Conservation (phyloP, 495 filamentous ascomycete species). For the Podospora bellae-mahoneyi region DNA sequence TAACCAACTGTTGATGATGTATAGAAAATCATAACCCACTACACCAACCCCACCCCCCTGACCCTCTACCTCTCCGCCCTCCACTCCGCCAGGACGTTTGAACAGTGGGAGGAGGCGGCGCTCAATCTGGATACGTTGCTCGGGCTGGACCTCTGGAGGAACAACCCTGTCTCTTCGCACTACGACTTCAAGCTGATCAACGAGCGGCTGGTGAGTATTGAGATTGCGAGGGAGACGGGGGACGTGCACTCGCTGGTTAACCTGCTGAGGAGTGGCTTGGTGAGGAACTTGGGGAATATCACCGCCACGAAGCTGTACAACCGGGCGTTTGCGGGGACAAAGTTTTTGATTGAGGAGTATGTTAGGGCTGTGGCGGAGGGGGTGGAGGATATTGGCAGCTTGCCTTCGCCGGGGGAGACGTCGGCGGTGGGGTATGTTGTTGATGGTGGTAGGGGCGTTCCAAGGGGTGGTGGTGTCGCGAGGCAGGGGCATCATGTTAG, state of each 20-base stretch:
- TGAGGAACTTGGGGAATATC: constrained; percentile 90
- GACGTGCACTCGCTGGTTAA: constrained; percentile 74
- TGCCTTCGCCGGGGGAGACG: constrained; percentile 53
- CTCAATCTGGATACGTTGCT: constrained; percentile 73
- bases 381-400: constrained; percentile 69
- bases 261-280: constrained; percentile 77
- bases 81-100: constrained; percentile 62
- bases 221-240: constrained; percentile 68
- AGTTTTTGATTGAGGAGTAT: constrained; percentile 87
- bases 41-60: constrained; percentile 49
- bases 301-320: constrained; percentile 80
- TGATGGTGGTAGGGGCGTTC: background rate
- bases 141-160: constrained; percentile 79
- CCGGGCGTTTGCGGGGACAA: constrained; percentile 82
- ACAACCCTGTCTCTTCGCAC: constrained; percentile 73
- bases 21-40: constrained; percentile 40
- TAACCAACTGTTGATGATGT: too few species aligned
- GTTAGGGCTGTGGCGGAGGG: constrained; percentile 77
- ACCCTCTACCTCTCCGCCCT: constrained; percentile 57
- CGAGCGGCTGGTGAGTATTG: constrained; percentile 67
- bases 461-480: background rate
- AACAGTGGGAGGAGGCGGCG: constrained; percentile 81
- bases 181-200: constrained; percentile 90
- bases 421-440: background rate
- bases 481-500: constrained; percentile 8